These are phyloP conservation scores for Xylariaceae sp. DNA, from an alignment of 2,329 filamentous ascomycete genomes.

Conservation along the genomic window DNA sequence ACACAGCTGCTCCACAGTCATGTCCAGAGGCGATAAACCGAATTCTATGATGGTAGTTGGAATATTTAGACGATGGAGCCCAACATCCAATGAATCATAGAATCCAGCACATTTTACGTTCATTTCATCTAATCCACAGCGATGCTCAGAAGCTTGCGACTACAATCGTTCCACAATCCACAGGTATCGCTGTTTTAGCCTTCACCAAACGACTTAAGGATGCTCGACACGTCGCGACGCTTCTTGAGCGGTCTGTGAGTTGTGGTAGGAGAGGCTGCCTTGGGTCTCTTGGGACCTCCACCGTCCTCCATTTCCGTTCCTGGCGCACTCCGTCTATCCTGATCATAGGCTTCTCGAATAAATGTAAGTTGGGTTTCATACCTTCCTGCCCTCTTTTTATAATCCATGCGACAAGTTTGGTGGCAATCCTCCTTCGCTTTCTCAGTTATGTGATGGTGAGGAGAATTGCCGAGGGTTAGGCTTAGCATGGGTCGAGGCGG, in stretches of 20 bases:
- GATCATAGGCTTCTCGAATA: neutral
- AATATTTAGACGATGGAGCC: no score
- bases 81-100: no score
- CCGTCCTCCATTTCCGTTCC: neutral
- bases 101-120: no score
- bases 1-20: no score
- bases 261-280: neutral
- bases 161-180: no score
- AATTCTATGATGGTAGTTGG: no score
- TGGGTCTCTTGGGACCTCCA: neutral
- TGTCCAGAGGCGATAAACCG: no score
- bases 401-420: no score
- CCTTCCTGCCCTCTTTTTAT: neutral
- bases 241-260: constrained; percentile 9
- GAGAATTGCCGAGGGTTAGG: constrained; percentile 21
- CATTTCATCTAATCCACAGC: no score
- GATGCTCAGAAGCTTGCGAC: no score
- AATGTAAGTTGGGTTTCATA: constrained; percentile 12
- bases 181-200: neutral
- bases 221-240: neutral
- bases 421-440: neutral
- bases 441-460: neutral
- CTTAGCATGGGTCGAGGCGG: constrained; percentile 31
- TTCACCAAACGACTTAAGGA: constrained; percentile 10
- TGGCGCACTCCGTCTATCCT: neutral